Percentiles rank a stretch among this genome's conserved stretches.
These are phyloP conservation scores for Penicillium brevicompactum DNA, from an alignment of 2,329 filamentous ascomycete genomes.

Conservation along the genomic window DNA sequence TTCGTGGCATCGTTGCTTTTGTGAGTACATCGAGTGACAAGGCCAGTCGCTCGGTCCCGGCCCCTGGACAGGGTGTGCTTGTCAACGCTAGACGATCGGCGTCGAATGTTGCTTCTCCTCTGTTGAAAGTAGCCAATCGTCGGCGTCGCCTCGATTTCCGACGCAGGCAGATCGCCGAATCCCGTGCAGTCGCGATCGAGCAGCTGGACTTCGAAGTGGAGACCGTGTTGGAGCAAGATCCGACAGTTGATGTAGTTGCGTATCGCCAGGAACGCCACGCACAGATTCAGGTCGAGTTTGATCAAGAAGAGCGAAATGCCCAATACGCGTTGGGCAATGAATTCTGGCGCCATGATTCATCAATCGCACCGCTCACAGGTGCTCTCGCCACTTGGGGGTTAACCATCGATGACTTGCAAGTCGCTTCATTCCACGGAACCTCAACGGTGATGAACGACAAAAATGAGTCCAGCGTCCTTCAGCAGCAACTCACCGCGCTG, in stretches of 20 bases:
- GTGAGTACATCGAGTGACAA: slow-evolving; percentile 96
- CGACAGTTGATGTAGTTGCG: neutral
- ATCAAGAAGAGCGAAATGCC: neutral
- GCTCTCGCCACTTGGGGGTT: slow-evolving; percentile 94
- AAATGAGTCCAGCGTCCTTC: slow-evolving; percentile 95
- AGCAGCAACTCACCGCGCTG: slow-evolving; percentile 88
- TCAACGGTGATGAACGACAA: slow-evolving; percentile 98
- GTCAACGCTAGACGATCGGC: slow-evolving; percentile 92
- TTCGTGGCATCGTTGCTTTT: slow-evolving; percentile 86
- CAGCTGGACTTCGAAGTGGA: slow-evolving; percentile 2
- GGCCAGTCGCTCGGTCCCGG: slow-evolving; percentile 92
- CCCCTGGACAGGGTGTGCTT: slow-evolving; percentile 89
- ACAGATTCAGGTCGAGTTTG: neutral
- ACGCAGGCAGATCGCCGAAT: slow-evolving; percentile 1
- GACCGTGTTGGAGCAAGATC: neutral
- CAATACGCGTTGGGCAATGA: neutral
- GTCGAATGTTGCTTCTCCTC: slow-evolving; percentile 79
- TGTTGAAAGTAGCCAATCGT: slow-evolving; percentile 54
- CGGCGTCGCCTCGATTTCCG: slow-evolving; percentile 18
- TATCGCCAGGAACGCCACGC: neutral
- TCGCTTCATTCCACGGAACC: slow-evolving; percentile 96
- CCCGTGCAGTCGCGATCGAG: neutral
- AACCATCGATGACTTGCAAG: slow-evolving; percentile 87
- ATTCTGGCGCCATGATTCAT: neutral
- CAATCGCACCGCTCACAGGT: slow-evolving; percentile 67